Evolutionary conservation across 495 filamentous ascomycete genomes (phyloP), one percentile per base, ranked within the genome.

Genomic region (Talaromyces thailandensis): DNA sequence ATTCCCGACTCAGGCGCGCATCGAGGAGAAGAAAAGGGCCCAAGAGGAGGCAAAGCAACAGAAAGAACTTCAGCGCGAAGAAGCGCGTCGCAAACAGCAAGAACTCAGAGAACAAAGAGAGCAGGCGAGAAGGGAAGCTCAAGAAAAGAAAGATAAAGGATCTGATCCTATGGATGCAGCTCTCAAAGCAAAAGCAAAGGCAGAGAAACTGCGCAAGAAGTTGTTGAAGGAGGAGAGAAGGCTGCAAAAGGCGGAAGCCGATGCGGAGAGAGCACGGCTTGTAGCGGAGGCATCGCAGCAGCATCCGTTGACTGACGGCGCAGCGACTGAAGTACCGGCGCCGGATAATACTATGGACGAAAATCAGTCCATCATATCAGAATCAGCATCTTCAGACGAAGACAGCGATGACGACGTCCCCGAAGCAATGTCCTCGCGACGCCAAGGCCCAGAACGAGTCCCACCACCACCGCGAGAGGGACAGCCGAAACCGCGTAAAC

Each of bases 1-100:
- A 18, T 96, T 81, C 69, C 92, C 92, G 3, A 96, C 92, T 0
- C 81, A 84, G 70, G 82, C 83, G 60, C 83, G 86, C 51, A 65
- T 79, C 23, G 79, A 80, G 28, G 76, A 81, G 56, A 81, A 71
- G 64, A 78, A 79, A 58, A 75, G 78, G 61, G 74, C 67, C n/a
- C 67, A 68, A 24, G 76, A 78, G 32, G 74, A 78, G 64, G 74
- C 73, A 37, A 77, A 74, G 64, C 76, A 73, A 48, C 71, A 69
- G 14, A 68, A 71, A 14, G 63, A 70, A 18, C 40, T 26, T 23
- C 64, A 64, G n/a, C 70, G 66, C 21, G 70, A 74, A 61, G 71
- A 72, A 60, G 59, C 62, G 63, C 74, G 69, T 58, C 66, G 60
- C 45, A 66, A 72, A 53, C 72, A 73, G 64, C 67, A 68, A 51